A percentile compares a stretch with the other conserved stretches of the same genome.
phyloP scores from a whole-genome alignment of 1,284 basidiomycete species.

The Ustanciosporium gigantosporum region DNA sequence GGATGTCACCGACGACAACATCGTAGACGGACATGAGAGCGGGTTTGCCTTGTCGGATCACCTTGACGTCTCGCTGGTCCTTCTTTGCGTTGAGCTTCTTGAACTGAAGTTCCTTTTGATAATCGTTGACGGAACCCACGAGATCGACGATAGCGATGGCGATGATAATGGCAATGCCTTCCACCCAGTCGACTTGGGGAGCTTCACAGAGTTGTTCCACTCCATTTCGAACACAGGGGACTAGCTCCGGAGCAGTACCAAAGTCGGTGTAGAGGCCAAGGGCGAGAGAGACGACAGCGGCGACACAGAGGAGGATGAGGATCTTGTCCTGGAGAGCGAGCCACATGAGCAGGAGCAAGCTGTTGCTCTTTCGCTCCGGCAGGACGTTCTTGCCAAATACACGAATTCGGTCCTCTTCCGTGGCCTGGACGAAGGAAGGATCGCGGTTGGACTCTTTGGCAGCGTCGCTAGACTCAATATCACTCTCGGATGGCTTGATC shows the following conservation, averaged over 20 bases:
- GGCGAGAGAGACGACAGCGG: conserved; percentile 88
- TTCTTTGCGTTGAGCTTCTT: conserved; percentile 89
- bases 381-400: conserved; percentile 83
- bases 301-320: conserved; percentile 82
- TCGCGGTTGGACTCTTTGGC: conserved; percentile 6
- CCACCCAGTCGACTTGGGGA: conserved; percentile 82
- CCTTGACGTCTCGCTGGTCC: conserved; percentile 90
- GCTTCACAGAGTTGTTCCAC: conserved; percentile 34
- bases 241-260: conserved; percentile 69
- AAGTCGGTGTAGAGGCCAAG: conserved; percentile 93
- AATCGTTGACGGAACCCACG: conserved; percentile 87
- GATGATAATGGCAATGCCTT: conserved; percentile 93
- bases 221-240: conserved; percentile 62
- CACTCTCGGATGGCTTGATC: conserved; percentile 4
- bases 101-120: conserved; percentile 97
- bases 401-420: conserved; percentile 40
- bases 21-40: conserved; percentile 77
- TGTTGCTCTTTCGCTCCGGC: conserved; percentile 77
- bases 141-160: conserved; percentile 69
- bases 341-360: conserved; percentile 85
- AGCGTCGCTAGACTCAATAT: conserved; percentile 17
- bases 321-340: conserved; percentile 93
- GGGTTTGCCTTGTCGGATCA: conserved; percentile 83
- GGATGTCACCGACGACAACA: conserved; percentile 90
- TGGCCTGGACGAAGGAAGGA: conserved; percentile 34